Conservation (phyloP, 108 stramenopile genomes). For the Conticribra guillardii region DNA sequence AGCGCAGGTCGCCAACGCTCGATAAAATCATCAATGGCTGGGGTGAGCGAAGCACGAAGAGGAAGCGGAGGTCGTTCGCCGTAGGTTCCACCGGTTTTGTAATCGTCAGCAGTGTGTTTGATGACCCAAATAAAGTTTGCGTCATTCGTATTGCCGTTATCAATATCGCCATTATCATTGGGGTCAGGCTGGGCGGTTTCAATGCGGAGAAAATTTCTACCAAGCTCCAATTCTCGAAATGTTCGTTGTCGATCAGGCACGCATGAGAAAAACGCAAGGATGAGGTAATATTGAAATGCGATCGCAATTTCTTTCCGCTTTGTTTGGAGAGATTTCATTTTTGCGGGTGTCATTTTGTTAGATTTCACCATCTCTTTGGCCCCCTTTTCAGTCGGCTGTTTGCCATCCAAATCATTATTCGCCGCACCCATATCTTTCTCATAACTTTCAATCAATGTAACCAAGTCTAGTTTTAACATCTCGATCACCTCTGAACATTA, state of each 20-base stretch:
- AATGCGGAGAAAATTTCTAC: conserved; percentile 57
- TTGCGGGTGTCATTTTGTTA: conserved; percentile 12
- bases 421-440: no score
- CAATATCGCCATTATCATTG: conserved; percentile 31
- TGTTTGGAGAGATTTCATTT: conserved; percentile 18
- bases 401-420: neutral
- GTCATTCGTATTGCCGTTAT: neutral
- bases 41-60: conserved; percentile 60
- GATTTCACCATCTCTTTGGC: neutral
- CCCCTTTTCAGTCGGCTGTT: neutral
- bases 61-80: conserved; percentile 81
- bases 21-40: conserved; percentile 76
- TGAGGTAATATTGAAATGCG: conserved; percentile 73
- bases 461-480: conserved; percentile 58
- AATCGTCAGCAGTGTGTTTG: conserved; percentile 75
- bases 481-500: no score
- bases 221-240: conserved; percentile 80
- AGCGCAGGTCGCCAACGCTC: conserved; percentile 71
- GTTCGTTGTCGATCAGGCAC: conserved; percentile 89
- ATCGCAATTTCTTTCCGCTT: conserved; percentile 59
- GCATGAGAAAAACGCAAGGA: conserved; percentile 78
- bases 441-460: conserved; percentile 31
- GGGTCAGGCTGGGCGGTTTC: conserved; percentile 4
- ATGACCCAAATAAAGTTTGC: conserved; percentile 52
- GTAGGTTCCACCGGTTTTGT: conserved; percentile 86